Base-by-base conservation (phyloP, 306 rosid genomes). In the Malus asiatica region DNA sequence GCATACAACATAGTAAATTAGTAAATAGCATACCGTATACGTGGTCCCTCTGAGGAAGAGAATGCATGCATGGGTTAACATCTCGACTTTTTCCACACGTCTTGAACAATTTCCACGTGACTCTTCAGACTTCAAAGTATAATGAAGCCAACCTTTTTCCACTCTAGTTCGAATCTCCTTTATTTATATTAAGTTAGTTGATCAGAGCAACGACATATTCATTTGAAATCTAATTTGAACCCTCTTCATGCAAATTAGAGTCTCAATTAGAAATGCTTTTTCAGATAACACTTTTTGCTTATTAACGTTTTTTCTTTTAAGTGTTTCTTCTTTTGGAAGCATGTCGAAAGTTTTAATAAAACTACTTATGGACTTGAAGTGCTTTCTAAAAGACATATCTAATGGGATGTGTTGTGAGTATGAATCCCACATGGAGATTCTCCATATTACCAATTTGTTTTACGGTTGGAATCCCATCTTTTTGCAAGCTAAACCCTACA, bases 381-480 rank as follows among this genome's bases (percentile, higher is more conserved):
- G 40, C 40, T 35, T 35, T 35, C 40, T 35, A 35, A 35, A 35
- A 6, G 8, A 33, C 38, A 5, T 35, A 35, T 35, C 40, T 35
- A 35, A 0, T 38, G 42, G 2, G 10, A 38, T 38, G 10, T 38
- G 2, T 38, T 7, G 42, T 2, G 2, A 38, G 42, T 38, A 38
- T 35, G 8, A 35, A 35, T 35, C 0, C 2, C 9, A 1, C 38
- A 35, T 35, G 38, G 0, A 2, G 8, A 35, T 6, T 33, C 38
- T 0, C 0, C 1, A 1, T 33, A 33, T 33, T 33, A 0, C 1
- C 8, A 33, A 33, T 33, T 33, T 0, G 8, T 33, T 33, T 33
- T 33, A 33, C 0, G 0, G 7, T 32, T 33, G 38, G 0, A 33
- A 33, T 0, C 38, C 0, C 38, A 0, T 0, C 1, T 33, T 33